These are phyloP conservation scores for Wallacemonas sp. DNA, from an alignment of 208 protist species.

Conservation along the genomic window DNA sequence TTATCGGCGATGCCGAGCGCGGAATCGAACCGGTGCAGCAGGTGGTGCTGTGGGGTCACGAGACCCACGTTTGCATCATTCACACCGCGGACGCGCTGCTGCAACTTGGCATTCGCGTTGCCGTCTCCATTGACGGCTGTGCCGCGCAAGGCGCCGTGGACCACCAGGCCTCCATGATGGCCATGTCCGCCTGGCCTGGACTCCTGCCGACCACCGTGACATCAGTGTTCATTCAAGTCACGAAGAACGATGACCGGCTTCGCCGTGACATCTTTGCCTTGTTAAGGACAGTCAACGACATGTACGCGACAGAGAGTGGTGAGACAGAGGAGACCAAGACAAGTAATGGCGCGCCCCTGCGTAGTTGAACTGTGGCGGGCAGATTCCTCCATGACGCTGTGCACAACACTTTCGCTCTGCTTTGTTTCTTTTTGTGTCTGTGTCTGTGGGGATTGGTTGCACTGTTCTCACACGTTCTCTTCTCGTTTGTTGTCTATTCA, in stretches of 20 bases:
- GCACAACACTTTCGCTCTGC: too few relatives aligned
- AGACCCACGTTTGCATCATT: conserved; percentile 74
- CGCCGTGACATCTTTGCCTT: not conserved
- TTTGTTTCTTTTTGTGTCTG: too few relatives aligned
- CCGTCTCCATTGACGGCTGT: conserved; percentile 35
- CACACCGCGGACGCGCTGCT: conserved; percentile 65
- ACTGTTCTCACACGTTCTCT: too few relatives aligned
- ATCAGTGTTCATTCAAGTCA: conserved; percentile 31
- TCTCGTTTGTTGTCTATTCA: too few relatives aligned
- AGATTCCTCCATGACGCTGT: too few relatives aligned
- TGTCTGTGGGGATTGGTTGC: too few relatives aligned
- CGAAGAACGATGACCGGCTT: conserved; percentile 17
- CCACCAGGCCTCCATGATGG: conserved; percentile 31
- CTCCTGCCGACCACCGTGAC: conserved; percentile 28
- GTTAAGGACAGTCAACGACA: not conserved
- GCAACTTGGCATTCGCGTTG: conserved; percentile 34
- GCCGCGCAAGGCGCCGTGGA: conserved; percentile 24
- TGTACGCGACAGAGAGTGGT: not conserved
- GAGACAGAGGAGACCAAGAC: not conserved
- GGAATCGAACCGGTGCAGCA: conserved; percentile 59
- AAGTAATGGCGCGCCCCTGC: too few relatives aligned
- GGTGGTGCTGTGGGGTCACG: conserved; percentile 68
- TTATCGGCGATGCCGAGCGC: conserved; percentile 26
- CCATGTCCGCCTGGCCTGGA: conserved; percentile 43
- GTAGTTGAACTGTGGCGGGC: too few relatives aligned